Evolutionary conservation across 2,329 filamentous ascomycete genomes (phyloP).

Genomic region (Neocatenulostroma microsporum): DNA sequence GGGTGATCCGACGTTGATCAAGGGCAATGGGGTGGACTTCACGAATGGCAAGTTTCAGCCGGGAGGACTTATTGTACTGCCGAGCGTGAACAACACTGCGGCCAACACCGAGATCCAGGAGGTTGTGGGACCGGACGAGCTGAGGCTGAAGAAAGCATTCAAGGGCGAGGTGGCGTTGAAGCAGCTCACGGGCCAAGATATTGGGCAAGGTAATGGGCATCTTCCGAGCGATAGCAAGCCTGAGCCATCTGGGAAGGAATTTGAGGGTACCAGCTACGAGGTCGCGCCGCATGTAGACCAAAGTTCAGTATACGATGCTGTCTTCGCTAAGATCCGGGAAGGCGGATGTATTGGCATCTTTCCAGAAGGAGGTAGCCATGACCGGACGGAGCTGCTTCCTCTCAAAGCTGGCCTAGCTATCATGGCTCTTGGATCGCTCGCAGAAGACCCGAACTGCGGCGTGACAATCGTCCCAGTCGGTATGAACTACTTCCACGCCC

Average conservation of each 20-base stretch:
- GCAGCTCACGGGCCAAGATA: conserved; percentile 69
- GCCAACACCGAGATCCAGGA: conserved; percentile 78
- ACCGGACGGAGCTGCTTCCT: conserved; percentile 82
- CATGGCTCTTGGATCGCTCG: conserved; percentile 88
- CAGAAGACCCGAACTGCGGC: conserved; percentile 75
- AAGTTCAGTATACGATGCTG: conserved; percentile 84
- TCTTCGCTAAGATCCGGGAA: conserved; percentile 72
- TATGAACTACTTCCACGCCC: conserved; percentile 99
- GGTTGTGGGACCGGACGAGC: conserved; percentile 69
- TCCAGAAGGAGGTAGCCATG: conserved; percentile 92
- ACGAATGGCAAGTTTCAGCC: conserved; percentile 57
- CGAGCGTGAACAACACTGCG: conserved; percentile 70
- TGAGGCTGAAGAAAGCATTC: conserved; percentile 81
- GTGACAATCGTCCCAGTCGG: conserved; percentile 93
- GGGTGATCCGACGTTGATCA: conserved; percentile 72
- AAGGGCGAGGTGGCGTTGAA: conserved; percentile 65
- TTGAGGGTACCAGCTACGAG: conserved; percentile 74
- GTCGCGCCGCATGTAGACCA: conserved; percentile 90
- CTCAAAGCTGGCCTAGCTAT: conserved; percentile 95
- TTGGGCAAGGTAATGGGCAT: conserved; percentile 50
- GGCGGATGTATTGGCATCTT: conserved; percentile 95
- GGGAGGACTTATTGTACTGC: conserved; percentile 79
- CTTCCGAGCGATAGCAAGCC: conserved; percentile 50
- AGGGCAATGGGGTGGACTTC: conserved; percentile 76
- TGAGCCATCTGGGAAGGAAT: conserved; percentile 51